Conservation (phyloP, 108 stramenopile genomes). For the Cyclostephanos invisitatus region DNA sequence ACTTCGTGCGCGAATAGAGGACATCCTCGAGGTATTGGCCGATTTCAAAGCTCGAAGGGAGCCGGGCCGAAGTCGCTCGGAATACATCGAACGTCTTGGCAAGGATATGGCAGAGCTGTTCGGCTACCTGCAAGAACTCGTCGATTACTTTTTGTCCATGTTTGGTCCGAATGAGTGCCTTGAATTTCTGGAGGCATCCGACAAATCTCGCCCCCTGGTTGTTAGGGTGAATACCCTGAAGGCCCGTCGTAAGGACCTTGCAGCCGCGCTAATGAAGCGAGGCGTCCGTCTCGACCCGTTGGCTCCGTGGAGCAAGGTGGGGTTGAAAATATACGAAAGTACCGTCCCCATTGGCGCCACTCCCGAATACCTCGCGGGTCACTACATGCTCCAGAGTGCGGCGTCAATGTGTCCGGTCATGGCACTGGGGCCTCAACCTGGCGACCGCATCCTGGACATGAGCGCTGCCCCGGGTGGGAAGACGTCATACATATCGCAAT, state of each 20-base stretch:
- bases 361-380: conserved; percentile 98
- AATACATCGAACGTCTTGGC: conserved; percentile 91
- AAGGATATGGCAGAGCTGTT: conserved; percentile 92
- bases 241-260: conserved; percentile 95
- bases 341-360: conserved; percentile 99
- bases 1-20: conserved; percentile 86
- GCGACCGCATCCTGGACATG: conserved; percentile 97
- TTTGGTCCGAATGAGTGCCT: conserved; percentile 92
- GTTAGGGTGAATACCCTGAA: conserved; percentile 98
- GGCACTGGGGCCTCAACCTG: conserved; percentile 93
- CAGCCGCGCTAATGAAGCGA: conserved; percentile 94
- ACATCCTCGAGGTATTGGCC: conserved; percentile 89
- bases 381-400: conserved; percentile 99
- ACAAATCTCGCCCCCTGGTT: conserved; percentile 93
- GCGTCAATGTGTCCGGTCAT: conserved; percentile 97
- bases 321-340: conserved; percentile 95
- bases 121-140: conserved; percentile 95
- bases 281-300: conserved; percentile 97
- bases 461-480: conserved; percentile 98
- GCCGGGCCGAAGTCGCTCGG: conserved; percentile 82
- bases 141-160: conserved; percentile 94
- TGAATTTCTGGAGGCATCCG: conserved; percentile 96
- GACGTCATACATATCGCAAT: conserved; percentile 95
- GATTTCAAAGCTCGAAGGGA: conserved; percentile 90
- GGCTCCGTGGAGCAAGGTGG: conserved; percentile 97